Base-by-base conservation (phyloP, 2,329 filamentous ascomycete genomes). In the Ophiostoma sp. region DNA sequence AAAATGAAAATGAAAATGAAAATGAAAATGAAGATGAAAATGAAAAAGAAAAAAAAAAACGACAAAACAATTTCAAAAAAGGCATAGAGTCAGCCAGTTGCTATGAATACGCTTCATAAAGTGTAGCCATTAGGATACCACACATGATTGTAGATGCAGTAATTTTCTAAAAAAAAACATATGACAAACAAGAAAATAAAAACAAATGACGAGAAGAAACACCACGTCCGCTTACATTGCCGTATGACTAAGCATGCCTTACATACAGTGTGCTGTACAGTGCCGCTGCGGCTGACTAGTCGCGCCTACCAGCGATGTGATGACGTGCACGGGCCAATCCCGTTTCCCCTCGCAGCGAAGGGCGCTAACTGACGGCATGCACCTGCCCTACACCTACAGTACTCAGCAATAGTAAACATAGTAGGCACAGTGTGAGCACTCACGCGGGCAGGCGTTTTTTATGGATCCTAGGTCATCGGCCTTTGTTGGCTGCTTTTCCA, bases 401-500 rank as follows among this genome's bases (percentile, higher is more conserved):
- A 31, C 5, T 10, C 7, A 41, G 5, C 3, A 27, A 0, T 60
- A 60, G 67, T 64, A 23, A 27, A 33, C 66, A 33, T 17, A 62
- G n/a, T 35, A 35, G 20, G 62, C 62, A 65, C 62, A 65, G 62
- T 65, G 62, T 65, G 62, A n/a, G n/a, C 60, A 35, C 23, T 7
- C 44, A 48, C 62, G 17, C 62, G 27, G 35, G 62, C 62, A 39
- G 2, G 52, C 52, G 10, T 27, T 62, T 62, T 66, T 44, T 70
- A 48, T 68, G 69, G 69, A 39, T 27, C 60, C 31, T 23, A 39
- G 13, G 62, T 39, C 35, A 35, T 31, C 57, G 62, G 54, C 23
- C 67, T 71, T 68, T 71, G 69, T 67, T 71, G 69, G 67, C 62
- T 68, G 69, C 57, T 70, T 68, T 70, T 68, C 62, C 62, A 65